Evolutionary conservation across 257 asterid species (phyloP).

Genomic region (Lycium barbarum): DNA sequence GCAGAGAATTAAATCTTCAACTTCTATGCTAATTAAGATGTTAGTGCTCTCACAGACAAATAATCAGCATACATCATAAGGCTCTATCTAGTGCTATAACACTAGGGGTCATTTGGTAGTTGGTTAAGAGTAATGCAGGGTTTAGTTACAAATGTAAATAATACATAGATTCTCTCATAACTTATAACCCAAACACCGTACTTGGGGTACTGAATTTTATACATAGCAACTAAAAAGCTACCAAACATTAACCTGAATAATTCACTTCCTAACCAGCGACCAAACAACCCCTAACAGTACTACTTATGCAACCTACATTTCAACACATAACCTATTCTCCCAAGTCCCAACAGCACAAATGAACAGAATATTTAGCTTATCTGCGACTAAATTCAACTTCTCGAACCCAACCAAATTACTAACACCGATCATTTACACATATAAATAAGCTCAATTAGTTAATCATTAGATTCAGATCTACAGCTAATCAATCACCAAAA

Average conservation of each 20-base stretch:
- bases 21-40: too few species aligned
- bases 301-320: neutral
- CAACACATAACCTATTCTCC: neutral
- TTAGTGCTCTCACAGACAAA: neutral
- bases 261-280: too few species aligned
- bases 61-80: too few species aligned
- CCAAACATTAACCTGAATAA: too few species aligned
- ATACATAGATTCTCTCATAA: too few species aligned
- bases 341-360: neutral
- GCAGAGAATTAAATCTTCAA: neutral
- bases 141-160: too few species aligned
- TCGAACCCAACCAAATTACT: neutral
- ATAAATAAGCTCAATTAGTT: neutral
- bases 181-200: too few species aligned
- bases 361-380: neutral
- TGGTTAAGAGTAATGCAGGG: too few species aligned
- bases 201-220: too few species aligned
- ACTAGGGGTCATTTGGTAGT: neutral
- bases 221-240: too few species aligned
- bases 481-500: neutral
- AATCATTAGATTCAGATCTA: slow-evolving; percentile 33
- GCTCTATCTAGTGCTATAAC: neutral
- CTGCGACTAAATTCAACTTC: neutral
- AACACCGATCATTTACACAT: neutral
- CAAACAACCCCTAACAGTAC: too few species aligned